phyloP scores from a whole-genome alignment of 176 grass and related monocot genomes.

The Carex littledalei region DNA sequence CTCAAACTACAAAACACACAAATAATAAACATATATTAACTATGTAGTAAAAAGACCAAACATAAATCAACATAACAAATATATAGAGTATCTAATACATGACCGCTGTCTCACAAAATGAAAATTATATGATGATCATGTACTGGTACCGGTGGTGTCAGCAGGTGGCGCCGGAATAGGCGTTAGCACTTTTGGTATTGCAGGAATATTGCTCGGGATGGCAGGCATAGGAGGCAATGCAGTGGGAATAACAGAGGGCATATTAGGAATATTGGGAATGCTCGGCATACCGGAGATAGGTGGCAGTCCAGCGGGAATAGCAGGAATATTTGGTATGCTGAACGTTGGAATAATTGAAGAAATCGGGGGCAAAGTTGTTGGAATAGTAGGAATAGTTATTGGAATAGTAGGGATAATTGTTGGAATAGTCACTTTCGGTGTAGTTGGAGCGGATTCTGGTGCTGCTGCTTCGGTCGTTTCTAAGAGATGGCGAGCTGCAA shows the following conservation, averaged over 20 bases:
- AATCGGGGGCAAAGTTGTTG: slow-evolving; percentile 28
- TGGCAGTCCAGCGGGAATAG: neutral
- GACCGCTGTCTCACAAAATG: too few relatives aligned
- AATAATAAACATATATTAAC: neutral
- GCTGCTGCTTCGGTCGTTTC: slow-evolving; percentile 39
- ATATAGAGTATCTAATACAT: too few relatives aligned
- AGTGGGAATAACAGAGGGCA: neutral
- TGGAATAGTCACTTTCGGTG: slow-evolving; percentile 27
- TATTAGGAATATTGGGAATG: neutral
- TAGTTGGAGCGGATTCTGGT: slow-evolving; percentile 24
- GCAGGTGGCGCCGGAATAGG: neutral
- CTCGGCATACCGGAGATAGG: neutral
- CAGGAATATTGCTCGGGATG: neutral
- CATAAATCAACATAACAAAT: neutral
- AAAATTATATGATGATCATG: neutral
- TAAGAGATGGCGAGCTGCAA: slow-evolving; percentile 46
- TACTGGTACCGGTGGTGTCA: slow-evolving; percentile 2
- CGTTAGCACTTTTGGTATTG: neutral
- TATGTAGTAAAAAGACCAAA: neutral
- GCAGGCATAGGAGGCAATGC: neutral
- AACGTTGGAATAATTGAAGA: slow-evolving; percentile 3
- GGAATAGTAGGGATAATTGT: slow-evolving; percentile 12
- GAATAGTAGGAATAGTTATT: neutral
- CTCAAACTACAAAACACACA: neutral
- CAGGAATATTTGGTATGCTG: neutral